Percentiles rank a stretch among this genome's conserved stretches.
These are phyloP conservation scores for Actinidia polygama DNA, from an alignment of 179 eudicot genomes.

Conservation along the genomic window DNA sequence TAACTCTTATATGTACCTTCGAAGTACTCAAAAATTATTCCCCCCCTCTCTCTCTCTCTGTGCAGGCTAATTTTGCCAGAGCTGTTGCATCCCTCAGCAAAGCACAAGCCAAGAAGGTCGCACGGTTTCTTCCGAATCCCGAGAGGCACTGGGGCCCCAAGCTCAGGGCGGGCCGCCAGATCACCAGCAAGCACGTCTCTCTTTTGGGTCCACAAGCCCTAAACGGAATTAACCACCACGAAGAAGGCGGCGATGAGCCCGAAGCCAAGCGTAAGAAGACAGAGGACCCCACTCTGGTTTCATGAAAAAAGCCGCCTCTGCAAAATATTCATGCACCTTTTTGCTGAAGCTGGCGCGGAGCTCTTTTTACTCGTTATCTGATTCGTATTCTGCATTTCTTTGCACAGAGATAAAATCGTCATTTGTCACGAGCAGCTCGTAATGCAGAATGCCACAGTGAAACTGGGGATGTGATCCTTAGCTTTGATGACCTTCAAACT, in stretches of 20 bases:
- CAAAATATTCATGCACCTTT: slow-evolving; percentile 8
- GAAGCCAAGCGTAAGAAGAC: slow-evolving; percentile 79
- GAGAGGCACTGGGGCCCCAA: slow-evolving; percentile 98
- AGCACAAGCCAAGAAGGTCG: slow-evolving; percentile 95
- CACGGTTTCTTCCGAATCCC: slow-evolving; percentile 89
- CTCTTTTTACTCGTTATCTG: background rate
- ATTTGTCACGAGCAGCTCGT: background rate
- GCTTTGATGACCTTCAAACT: background rate
- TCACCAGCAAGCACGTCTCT: slow-evolving; percentile 86
- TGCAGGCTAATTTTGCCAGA: slow-evolving; percentile 92
- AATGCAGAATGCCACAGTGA: background rate
- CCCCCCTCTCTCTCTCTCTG: background rate
- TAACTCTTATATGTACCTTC: background rate
- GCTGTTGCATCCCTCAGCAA: slow-evolving; percentile 91
- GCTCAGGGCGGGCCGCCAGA: slow-evolving; percentile 86
- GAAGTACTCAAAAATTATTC: background rate
- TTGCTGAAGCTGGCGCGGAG: slow-evolving; percentile 11
- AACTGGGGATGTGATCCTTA: slow-evolving; percentile 6
- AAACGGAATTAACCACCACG: slow-evolving; percentile 46
- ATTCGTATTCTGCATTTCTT: slow-evolving; percentile 22
- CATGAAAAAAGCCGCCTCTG: slow-evolving; percentile 27
- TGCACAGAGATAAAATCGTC: slow-evolving; percentile 18
- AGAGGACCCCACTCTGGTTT: slow-evolving; percentile 52
- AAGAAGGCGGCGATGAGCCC: slow-evolving; percentile 51
- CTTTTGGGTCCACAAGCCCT: slow-evolving; percentile 80